Percentiles rank a stretch among this genome's conserved stretches.
Evolutionary conservation across 441 rosid species (phyloP).

Genomic region (Jatropha multifida): DNA sequence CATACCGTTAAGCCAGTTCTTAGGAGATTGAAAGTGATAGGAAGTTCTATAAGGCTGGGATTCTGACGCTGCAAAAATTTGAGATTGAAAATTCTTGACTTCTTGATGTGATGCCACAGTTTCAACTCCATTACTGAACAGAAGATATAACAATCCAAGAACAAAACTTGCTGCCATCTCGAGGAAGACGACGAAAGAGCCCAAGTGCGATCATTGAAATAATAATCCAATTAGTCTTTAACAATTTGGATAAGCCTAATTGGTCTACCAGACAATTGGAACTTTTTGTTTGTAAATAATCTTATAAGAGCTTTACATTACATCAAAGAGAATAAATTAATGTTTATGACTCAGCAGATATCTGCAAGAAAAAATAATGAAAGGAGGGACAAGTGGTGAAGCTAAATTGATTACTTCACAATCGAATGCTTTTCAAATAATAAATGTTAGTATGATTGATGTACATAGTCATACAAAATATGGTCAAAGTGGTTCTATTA

Average conservation of each 20-base stretch:
- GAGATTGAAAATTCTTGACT: background rate
- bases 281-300: background rate
- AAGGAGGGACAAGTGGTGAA: too few species aligned
- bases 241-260: background rate
- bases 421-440: too few species aligned
- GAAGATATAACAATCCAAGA: constrained; percentile 23
- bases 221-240: background rate
- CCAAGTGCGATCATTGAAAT: background rate
- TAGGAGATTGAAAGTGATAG: constrained; percentile 57
- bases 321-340: too few species aligned
- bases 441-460: too few species aligned
- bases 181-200: background rate
- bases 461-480: too few species aligned
- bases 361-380: too few species aligned
- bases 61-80: background rate
- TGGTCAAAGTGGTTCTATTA: too few species aligned
- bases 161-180: constrained; percentile 7
- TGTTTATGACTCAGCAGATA: too few species aligned
- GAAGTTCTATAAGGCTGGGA: constrained; percentile 44
- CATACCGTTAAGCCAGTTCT: constrained; percentile 65
- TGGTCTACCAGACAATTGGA: background rate
- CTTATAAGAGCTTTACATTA: too few species aligned
- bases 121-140: constrained; percentile 24
- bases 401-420: too few species aligned
- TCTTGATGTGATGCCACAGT: background rate